phyloP scores from a whole-genome alignment of 116 monocot species.

The Thalassia testudinum region DNA sequence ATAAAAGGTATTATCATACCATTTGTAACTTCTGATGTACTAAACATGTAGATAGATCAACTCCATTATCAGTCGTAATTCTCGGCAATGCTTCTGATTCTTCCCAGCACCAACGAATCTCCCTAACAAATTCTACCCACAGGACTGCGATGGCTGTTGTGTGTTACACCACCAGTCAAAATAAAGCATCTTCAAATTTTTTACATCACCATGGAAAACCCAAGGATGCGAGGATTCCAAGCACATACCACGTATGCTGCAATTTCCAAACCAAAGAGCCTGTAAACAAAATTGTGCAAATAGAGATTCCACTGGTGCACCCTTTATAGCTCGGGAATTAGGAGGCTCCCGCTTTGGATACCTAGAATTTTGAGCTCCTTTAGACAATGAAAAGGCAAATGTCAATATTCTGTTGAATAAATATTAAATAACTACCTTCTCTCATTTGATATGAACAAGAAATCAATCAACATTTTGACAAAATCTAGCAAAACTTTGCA shows the following conservation, averaged over 20 bases:
- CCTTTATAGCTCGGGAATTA: slow-evolving; percentile 61
- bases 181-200: neutral
- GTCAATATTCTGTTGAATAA: too few species aligned
- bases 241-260: slow-evolving; percentile 68
- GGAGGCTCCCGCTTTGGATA: slow-evolving; percentile 22
- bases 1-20: slow-evolving; percentile 21
- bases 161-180: too few species aligned
- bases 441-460: too few species aligned
- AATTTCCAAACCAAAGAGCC: slow-evolving; percentile 91
- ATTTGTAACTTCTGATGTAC: slow-evolving; percentile 95
- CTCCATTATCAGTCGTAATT: slow-evolving; percentile 32
- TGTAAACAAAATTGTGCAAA: slow-evolving; percentile 95
- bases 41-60: slow-evolving; percentile 75
- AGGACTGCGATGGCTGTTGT: slow-evolving; percentile 56
- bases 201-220: neutral
- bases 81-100: slow-evolving; percentile 78
- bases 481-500: too few species aligned
- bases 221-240: neutral
- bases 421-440: too few species aligned
- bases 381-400: too few species aligned
- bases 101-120: slow-evolving; percentile 99
- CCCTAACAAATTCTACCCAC: slow-evolving; percentile 99
- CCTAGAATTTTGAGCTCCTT: slow-evolving; percentile 29
- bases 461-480: too few species aligned
- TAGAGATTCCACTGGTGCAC: slow-evolving; percentile 72